Evolutionary conservation across 2,329 filamentous ascomycete species (phyloP), one percentile per base, ranked within the genome.

Genomic region (Esteya vermicola): DNA sequence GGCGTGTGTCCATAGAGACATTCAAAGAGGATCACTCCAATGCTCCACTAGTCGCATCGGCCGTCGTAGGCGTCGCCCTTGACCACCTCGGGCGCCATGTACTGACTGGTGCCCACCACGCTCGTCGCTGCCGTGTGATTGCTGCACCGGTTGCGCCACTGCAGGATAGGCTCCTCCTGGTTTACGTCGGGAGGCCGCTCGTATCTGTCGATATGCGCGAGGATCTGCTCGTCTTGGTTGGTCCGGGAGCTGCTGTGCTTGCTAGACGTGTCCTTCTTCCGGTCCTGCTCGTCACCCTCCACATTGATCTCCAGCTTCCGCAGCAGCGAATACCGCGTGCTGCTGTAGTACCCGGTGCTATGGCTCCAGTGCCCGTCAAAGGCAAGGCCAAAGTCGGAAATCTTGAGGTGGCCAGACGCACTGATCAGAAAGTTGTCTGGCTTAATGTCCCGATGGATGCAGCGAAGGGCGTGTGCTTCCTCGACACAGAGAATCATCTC

Each of bases 401-500:
- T 94, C 54, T 93, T 95, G 43, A 96, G 60, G 56, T 98, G 91
- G 0, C 91, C 88, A 16, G 82, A 81, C 0, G 83, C 73, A 9
- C 82, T 84, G 51, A 96, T 86, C 23, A 96, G 69, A 52, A 98
- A 96, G 52, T 98, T 98, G 65, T 96, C 89, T 0, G 89, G 91
- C 57, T 98, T 98, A 55, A 96, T 75, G 58, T 96, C 91, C 16
- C 89, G 81, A 56, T 98, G 91, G 36, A 98, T 94, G 70, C 86
- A 95, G 37, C 74, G 74, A 50, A 95, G 74, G 12, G 75, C 74
- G 63, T 96, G 89, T 0, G 85, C 82, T 57, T 94, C 89, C 58
- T 96, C 88, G 20, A 98, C 80, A 51, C 86, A 93, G 5, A 95
- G 65, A 39, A 96, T 81, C 86, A 96, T 96, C 61, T 98, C 88